Conservation (phyloP, 768 basidiomycete species). For the Gloeopeniophorella convolvens region DNA sequence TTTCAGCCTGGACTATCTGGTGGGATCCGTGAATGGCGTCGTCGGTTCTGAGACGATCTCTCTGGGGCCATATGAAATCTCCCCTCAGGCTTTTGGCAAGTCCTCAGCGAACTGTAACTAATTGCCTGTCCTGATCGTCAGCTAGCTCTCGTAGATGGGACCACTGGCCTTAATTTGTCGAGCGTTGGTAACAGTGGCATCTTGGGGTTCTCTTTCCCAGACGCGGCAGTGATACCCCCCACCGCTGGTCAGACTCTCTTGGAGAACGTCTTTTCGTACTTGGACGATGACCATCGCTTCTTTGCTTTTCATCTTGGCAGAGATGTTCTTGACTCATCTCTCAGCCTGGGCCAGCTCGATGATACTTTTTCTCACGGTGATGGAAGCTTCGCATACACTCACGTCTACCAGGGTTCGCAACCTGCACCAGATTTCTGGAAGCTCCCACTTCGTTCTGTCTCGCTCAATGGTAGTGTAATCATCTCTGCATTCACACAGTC, state of each 20-base stretch:
- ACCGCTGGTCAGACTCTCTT: conserved; percentile 40
- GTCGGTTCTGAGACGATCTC: conserved; percentile 41
- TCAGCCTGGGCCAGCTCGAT: conserved; percentile 49
- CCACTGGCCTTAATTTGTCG: conserved; percentile 37
- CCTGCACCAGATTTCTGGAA: conserved; percentile 53
- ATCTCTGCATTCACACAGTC: conserved; percentile 39
- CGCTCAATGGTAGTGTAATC: conserved; percentile 33
- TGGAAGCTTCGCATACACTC: conserved; percentile 30
- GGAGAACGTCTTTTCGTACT: conserved; percentile 40
- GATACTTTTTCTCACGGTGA: conserved; percentile 28
- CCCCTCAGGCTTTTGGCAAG: conserved; percentile 44
- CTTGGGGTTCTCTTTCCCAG: conserved; percentile 46
- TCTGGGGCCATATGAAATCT: conserved; percentile 39
- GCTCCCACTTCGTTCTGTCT: conserved; percentile 40
- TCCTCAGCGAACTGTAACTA: not conserved
- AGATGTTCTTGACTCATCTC: conserved; percentile 33
- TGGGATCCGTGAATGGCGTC: conserved; percentile 42
- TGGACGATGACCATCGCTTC: conserved; percentile 36
- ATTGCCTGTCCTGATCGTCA: not conserved
- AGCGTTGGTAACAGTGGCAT: conserved; percentile 48
- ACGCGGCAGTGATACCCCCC: conserved; percentile 39
- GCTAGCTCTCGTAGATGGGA: conserved; percentile 40
- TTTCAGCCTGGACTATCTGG: conserved; percentile 46
- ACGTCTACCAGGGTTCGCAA: conserved; percentile 33
- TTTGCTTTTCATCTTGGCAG: conserved; percentile 48